These are phyloP conservation scores for Bruguiera gymnorhiza DNA, from an alignment of 345 rosid genomes.

Conservation along the genomic window DNA sequence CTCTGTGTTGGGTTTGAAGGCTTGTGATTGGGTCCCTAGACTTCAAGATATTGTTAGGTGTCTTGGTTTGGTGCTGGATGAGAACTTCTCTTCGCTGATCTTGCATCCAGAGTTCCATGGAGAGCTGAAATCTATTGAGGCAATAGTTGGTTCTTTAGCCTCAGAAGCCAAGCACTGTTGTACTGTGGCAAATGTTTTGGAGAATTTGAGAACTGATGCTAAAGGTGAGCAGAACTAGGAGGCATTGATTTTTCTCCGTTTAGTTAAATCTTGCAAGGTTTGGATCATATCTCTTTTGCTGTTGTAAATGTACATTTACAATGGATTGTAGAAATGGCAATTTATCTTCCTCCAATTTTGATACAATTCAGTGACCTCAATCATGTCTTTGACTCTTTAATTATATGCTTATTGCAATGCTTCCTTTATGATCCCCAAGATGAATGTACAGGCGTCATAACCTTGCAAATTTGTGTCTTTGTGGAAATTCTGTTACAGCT, in stretches of 20 bases:
- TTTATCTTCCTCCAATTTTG: not conserved
- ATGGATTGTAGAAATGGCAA: not conserved
- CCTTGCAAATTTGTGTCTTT: too few species aligned
- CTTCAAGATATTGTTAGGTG: slow-evolving; percentile 61
- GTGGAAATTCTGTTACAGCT: too few species aligned
- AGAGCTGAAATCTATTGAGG: slow-evolving; percentile 56
- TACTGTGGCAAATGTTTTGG: slow-evolving; percentile 40
- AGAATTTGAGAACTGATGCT: slow-evolving; percentile 42
- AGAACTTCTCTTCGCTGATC: slow-evolving; percentile 65
- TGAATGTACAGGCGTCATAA: too few species aligned
- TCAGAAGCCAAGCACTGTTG: slow-evolving; percentile 58
- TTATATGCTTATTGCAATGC: not conserved
- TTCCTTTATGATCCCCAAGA: too few species aligned
- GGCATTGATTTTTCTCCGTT: not conserved
- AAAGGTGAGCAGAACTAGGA: slow-evolving; percentile 32
- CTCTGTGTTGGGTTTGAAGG: slow-evolving; percentile 44
- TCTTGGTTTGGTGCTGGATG: slow-evolving; percentile 66
- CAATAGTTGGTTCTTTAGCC: slow-evolving; percentile 50
- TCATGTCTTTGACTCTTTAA: not conserved
- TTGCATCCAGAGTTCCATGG: slow-evolving; percentile 62
- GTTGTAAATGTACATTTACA: not conserved
- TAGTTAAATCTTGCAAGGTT: not conserved
- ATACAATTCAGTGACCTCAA: not conserved
- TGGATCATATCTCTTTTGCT: not conserved
- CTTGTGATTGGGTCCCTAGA: slow-evolving; percentile 76